Evolutionary conservation across 768 basidiomycete genomes (phyloP).

Genomic region (Trametes cinnabarina): DNA sequence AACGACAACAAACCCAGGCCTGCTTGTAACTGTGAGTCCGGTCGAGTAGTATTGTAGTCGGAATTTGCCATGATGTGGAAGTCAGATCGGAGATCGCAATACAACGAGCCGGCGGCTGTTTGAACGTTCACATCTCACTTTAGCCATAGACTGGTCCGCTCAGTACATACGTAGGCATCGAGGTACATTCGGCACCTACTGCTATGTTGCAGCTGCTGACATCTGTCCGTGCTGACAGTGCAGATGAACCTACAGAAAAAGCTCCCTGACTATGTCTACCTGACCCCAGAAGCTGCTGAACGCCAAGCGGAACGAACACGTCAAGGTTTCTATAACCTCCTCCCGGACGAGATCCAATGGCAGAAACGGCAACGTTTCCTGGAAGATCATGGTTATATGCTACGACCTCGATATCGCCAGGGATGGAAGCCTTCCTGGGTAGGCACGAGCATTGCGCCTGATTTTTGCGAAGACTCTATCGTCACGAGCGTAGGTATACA

Average conservation of each 20-base stretch:
- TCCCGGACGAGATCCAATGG: constrained; percentile 11
- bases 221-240: no score
- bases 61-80: no score
- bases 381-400: constrained; percentile 13
- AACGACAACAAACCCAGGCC: no score
- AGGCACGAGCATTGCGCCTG: constrained; percentile 9
- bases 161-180: no score
- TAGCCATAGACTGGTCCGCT: no score
- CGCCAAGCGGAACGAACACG: background rate
- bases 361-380: constrained; percentile 12
- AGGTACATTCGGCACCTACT: no score
- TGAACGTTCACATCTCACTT: no score
- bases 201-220: no score
- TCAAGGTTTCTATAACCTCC: background rate
- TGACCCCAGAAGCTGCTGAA: background rate
- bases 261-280: background rate
- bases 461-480: constrained; percentile 20
- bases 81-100: no score
- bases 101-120: no score
- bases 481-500: background rate
- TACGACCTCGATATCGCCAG: constrained; percentile 18
- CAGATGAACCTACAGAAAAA: background rate
- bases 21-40: no score
- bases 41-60: no score
- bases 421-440: constrained; percentile 18